Conservation (phyloP, 371 early-diverging fungal genomes). For the Haplosporangium sp. region DNA sequence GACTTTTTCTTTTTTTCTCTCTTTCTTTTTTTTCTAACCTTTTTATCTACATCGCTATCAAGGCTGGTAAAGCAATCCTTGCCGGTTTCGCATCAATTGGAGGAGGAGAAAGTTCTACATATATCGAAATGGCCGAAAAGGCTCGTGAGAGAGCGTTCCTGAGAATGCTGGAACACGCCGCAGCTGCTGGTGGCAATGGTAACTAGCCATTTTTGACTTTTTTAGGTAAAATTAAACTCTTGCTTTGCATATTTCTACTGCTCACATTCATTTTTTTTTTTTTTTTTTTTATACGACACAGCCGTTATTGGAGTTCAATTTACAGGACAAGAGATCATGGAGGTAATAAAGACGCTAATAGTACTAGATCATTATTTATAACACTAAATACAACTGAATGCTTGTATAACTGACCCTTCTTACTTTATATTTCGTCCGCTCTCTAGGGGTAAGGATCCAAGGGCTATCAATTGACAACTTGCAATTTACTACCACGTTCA, state of each 20-base stretch:
- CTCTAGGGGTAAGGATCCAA: neutral
- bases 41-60: neutral
- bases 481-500: neutral
- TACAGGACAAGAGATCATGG: slow-evolving; percentile 50
- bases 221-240: neutral
- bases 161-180: slow-evolving; percentile 52
- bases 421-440: neutral
- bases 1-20: neutral
- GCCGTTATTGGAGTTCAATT: slow-evolving; percentile 52
- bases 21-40: neutral
- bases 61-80: slow-evolving; percentile 51
- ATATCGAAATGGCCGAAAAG: slow-evolving; percentile 55
- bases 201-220: neutral
- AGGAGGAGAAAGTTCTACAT: slow-evolving; percentile 51
- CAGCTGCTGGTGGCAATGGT: slow-evolving; percentile 53
- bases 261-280: neutral
- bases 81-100: slow-evolving; percentile 39
- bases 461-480: neutral
- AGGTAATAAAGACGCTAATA: slow-evolving; percentile 21
- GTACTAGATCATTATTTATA: neutral
- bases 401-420: neutral
- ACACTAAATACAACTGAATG: neutral
- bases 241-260: neutral
- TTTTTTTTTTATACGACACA: neutral
- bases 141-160: slow-evolving; percentile 53